Percentiles rank a stretch among this genome's conserved stretches.
phyloP scores from a whole-genome alignment of 129 eudicot genomes.

The Lactuca saligna region DNA sequence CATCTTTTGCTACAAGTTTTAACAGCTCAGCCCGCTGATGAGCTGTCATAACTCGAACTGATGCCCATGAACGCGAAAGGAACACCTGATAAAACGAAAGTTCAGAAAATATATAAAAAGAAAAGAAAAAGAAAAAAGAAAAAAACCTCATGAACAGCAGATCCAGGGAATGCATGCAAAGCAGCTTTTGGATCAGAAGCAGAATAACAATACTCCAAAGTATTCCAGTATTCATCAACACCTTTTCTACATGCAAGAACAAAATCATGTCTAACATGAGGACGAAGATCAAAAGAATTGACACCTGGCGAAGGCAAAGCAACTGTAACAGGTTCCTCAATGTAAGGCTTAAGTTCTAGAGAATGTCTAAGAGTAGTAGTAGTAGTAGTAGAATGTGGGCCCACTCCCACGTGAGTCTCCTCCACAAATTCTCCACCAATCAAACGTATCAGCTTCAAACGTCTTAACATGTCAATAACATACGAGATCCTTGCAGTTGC shows the following conservation, averaged over 20 bases:
- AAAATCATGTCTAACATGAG: constrained; percentile 90
- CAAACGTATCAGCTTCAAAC: constrained; percentile 79
- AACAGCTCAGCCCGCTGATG: constrained; percentile 75
- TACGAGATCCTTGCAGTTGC: constrained; percentile 72
- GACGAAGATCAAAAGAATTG: constrained; percentile 69
- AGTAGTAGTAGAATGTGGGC: constrained; percentile 42
- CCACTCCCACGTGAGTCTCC: constrained; percentile 41
- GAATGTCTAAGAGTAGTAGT: constrained; percentile 60
- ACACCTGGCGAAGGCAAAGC: constrained; percentile 39
- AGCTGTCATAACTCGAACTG: constrained; percentile 77
- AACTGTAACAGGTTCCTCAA: constrained; percentile 74
- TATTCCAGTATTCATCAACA: constrained; percentile 87
- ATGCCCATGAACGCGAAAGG: constrained; percentile 67
- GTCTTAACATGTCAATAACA: constrained; percentile 69
- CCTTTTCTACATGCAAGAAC: constrained; percentile 70
- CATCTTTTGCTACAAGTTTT: constrained; percentile 54
- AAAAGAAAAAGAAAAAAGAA: neutral
- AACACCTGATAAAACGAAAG: constrained; percentile 50
- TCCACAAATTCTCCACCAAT: constrained; percentile 51
- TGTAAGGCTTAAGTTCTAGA: constrained; percentile 89
- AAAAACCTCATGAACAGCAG: constrained; percentile 75
- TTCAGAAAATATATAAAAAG: constrained; percentile 14
- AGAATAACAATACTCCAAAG: constrained; percentile 91
- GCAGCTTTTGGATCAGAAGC: constrained; percentile 85
- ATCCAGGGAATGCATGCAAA: constrained; percentile 88